A percentile compares a stretch with the other conserved stretches of the same genome.
Conservation (phyloP, 768 basidiomycete genomes). For the Lactarius pseudohatsudake region DNA sequence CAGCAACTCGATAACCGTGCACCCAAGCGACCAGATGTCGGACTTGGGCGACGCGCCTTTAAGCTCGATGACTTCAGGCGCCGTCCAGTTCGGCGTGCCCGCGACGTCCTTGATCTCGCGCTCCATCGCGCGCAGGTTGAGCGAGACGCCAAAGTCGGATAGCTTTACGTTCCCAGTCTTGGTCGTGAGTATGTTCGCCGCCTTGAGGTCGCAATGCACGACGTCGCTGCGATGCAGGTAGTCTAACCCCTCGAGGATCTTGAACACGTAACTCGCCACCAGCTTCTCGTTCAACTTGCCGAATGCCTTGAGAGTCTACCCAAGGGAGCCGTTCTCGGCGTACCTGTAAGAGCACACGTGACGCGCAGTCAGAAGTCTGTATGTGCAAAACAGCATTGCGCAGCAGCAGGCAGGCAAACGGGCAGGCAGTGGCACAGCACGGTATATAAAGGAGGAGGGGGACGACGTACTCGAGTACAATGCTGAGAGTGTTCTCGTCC, state of each 20-base stretch:
- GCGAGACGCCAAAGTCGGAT: conserved; percentile 95
- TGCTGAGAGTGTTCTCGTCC: conserved; percentile 85
- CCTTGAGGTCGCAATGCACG: conserved; percentile 97
- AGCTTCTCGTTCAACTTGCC: conserved; percentile 91
- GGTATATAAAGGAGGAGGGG: conserved; percentile 21
- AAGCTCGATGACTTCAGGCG: too few relatives aligned
- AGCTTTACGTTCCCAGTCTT: conserved; percentile 98
- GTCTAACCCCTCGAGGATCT: conserved; percentile 93
- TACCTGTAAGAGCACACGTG: conserved; percentile 54
- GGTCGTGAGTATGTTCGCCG: conserved; percentile 97
- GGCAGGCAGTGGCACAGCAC: conserved; percentile 7
- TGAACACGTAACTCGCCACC: conserved; percentile 90
- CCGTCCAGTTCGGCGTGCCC: conserved; percentile 99
- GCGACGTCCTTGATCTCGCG: conserved; percentile 81
- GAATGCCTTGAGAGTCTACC: conserved; percentile 89
- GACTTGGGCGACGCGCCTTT: too few relatives aligned
- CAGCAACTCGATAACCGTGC: conserved; percentile 89
- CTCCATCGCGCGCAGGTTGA: conserved; percentile 88
- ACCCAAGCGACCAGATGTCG: conserved; percentile 93
- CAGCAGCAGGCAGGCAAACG: neutral
- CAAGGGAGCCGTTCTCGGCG: conserved; percentile 94
- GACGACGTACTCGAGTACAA: conserved; percentile 83
- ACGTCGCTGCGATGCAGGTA: conserved; percentile 90
- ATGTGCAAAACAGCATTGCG: conserved; percentile 4
- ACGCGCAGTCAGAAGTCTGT: neutral